These are phyloP conservation scores for Antitrichia curtipendula DNA, from an alignment of 225 moss, liverwort and hornwort genomes.

Conservation along the genomic window DNA sequence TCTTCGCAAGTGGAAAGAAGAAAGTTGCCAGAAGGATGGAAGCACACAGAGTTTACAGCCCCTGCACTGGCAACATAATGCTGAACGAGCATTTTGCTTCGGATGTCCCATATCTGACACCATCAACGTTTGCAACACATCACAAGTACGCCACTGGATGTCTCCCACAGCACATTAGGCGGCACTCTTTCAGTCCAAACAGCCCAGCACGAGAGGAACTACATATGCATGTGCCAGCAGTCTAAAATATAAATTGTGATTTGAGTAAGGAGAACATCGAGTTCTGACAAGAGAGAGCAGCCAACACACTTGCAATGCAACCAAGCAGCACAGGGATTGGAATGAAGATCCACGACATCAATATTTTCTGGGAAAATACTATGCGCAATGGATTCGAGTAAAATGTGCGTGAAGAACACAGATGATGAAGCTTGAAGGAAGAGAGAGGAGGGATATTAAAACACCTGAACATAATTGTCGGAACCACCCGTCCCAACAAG, in stretches of 20 bases:
- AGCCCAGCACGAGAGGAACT: neutral
- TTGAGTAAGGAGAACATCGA: neutral
- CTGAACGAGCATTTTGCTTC: slow-evolving; percentile 84
- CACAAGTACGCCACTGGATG: neutral
- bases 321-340: neutral
- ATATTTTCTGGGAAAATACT: neutral
- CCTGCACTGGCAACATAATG: slow-evolving; percentile 71
- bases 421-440: neutral
- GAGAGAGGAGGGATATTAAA: neutral
- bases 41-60: slow-evolving; percentile 70
- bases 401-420: neutral
- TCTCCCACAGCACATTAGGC: neutral
- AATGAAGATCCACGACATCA: neutral
- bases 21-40: slow-evolving; percentile 93
- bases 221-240: neutral
- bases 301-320: neutral
- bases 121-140: neutral
- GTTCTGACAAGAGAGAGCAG: neutral
- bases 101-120: slow-evolving; percentile 77
- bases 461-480: slow-evolving; percentile 68
- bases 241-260: neutral
- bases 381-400: neutral
- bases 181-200: neutral
- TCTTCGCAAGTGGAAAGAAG: slow-evolving; percentile 89
- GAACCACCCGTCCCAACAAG: slow-evolving; percentile 75